These are phyloP conservation scores for Pelargonium fulgidum DNA, from an alignment of 441 rosid genomes.

Conservation along the genomic window DNA sequence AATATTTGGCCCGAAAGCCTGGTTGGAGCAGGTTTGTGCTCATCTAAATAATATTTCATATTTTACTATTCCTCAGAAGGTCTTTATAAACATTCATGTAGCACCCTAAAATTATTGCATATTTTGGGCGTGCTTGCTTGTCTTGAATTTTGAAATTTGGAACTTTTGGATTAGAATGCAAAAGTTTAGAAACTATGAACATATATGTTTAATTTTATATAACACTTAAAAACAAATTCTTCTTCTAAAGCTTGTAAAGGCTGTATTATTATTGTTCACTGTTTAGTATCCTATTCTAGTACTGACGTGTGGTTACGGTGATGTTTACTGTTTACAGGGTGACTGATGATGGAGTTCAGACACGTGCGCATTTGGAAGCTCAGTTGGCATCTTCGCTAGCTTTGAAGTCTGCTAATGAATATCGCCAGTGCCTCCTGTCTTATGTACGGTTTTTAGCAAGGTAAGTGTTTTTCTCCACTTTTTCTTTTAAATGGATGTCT, in stretches of 20 bases:
- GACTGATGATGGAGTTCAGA: constrained; percentile 92
- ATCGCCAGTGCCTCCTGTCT: constrained; percentile 88
- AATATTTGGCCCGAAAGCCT: constrained; percentile 89
- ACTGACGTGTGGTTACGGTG: neutral
- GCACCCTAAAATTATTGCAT: too few species aligned
- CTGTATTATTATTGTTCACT: neutral
- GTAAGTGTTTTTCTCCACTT: constrained; percentile 27
- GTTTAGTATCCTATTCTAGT: neutral
- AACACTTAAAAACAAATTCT: too few species aligned
- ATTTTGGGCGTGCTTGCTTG: too few species aligned
- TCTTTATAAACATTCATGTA: too few species aligned
- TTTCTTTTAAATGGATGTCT: neutral
- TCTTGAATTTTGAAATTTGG: too few species aligned
- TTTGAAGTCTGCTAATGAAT: constrained; percentile 76
- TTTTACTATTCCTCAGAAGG: neutral
- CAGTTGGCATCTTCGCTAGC: constrained; percentile 87
- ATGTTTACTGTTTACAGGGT: constrained; percentile 38
- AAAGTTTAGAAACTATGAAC: neutral
- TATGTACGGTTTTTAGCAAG: constrained; percentile 84
- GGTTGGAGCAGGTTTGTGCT: constrained; percentile 88
- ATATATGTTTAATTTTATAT: neutral
- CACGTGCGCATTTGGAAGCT: constrained; percentile 91
- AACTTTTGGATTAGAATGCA: neutral
- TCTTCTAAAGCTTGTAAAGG: too few species aligned
- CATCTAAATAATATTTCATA: constrained; percentile 11